Evolutionary conservation across 176 grass and related monocot species (phyloP).

Genomic region (Oryza rufipogon): DNA sequence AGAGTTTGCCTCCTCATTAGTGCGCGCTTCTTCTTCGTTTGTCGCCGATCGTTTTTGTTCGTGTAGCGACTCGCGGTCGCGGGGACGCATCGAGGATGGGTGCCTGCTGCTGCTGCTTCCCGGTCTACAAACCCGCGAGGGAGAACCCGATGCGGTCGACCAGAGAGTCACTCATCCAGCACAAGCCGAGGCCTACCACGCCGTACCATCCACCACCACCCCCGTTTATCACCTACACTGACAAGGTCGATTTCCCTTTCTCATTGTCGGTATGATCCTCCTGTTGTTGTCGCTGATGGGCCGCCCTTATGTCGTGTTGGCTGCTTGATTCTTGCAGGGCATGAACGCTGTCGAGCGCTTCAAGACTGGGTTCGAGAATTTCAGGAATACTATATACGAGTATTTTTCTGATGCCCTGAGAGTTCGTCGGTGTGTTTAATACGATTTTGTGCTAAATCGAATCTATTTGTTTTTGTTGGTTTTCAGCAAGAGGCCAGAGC

Average conservation of each 20-base stretch:
- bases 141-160: constrained; percentile 38
- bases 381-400: constrained; percentile 50
- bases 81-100: constrained; percentile 40
- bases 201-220: background rate
- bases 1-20: background rate
- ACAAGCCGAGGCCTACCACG: background rate
- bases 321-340: constrained; percentile 40
- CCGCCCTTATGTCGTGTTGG: background rate
- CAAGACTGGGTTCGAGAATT: constrained; percentile 50
- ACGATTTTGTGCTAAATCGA: background rate
- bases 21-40: background rate
- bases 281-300: background rate
- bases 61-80: background rate
- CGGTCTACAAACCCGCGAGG: constrained; percentile 29
- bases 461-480: background rate
- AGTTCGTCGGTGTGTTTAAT: background rate
- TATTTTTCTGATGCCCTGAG: constrained; percentile 15
- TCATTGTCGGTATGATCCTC: background rate
- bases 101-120: constrained; percentile 44
- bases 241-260: constrained; percentile 11
- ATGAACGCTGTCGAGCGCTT: constrained; percentile 41
- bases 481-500: constrained; percentile 22
- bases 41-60: background rate
- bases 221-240: constrained; percentile 16
- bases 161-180: background rate